Conservation (phyloP, 768 basidiomycete species). For the Fistulinella prunicolor region DNA sequence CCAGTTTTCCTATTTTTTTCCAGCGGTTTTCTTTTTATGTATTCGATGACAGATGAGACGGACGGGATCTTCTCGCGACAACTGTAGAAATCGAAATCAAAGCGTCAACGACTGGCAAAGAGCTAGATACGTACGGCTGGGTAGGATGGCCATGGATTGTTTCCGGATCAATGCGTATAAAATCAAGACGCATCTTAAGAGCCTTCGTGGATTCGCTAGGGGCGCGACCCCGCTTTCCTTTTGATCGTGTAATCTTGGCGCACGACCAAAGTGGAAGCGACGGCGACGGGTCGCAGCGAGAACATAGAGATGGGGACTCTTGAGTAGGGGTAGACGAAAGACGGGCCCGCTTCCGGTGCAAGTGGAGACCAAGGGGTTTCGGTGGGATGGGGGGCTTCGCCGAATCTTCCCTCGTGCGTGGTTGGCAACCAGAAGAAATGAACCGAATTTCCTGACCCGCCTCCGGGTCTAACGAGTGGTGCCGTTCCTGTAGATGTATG, state of each 20-base stretch:
- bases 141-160: slow-evolving; percentile 4
- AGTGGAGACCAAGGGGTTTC: not conserved
- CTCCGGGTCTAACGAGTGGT: not conserved
- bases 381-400: slow-evolving; percentile 6
- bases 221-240: slow-evolving; percentile 2
- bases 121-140: not conserved
- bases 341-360: not conserved
- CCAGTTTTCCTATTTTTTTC: no score
- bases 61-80: not conserved
- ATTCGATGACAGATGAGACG: no score
- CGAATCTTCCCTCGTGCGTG: not conserved
- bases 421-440: not conserved
- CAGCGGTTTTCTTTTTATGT: no score
- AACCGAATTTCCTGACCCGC: not conserved
- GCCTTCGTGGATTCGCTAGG: not conserved
- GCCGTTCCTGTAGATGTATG: not conserved
- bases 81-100: not conserved
- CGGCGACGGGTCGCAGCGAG: slow-evolving; percentile 3
- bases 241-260: slow-evolving; percentile 16
- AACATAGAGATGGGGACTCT: not conserved
- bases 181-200: slow-evolving; percentile 8
- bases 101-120: not conserved
- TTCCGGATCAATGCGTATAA: slow-evolving; percentile 3
- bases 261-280: slow-evolving; percentile 12
- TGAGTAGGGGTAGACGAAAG: not conserved